Percentiles rank a stretch among this genome's conserved stretches.
Conservation (phyloP, 2,329 filamentous ascomycete genomes). For the Colletotrichum scovillei region DNA sequence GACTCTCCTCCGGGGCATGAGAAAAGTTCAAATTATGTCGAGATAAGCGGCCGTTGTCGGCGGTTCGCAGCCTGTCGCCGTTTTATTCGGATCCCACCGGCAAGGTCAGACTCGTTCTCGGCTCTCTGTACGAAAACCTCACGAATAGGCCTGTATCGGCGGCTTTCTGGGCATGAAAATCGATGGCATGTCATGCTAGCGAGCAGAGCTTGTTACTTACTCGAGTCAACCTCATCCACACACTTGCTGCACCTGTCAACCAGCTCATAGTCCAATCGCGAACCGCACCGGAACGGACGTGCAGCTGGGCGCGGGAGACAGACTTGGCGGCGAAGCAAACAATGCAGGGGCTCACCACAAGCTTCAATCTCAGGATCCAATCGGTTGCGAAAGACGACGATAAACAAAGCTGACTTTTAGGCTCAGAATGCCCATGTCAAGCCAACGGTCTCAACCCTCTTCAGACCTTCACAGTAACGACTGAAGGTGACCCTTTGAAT, state of each 20-base stretch:
- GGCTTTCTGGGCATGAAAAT: neutral
- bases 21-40: slow-evolving; percentile 7
- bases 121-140: neutral
- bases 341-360: slow-evolving; percentile 10
- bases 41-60: neutral
- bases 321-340: neutral
- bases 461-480: neutral
- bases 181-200: neutral
- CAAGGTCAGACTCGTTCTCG: slow-evolving; percentile 4
- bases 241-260: slow-evolving; percentile 21
- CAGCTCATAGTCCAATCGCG: slow-evolving; percentile 24
- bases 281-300: slow-evolving; percentile 18
- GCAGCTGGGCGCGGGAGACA: neutral
- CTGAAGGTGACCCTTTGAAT: neutral
- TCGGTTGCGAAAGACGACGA: neutral
- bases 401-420: neutral
- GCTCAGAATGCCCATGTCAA: neutral
- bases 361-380: slow-evolving; percentile 3
- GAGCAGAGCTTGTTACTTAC: neutral
- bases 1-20: neutral
- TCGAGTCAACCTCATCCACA: slow-evolving; percentile 11
- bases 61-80: neutral
- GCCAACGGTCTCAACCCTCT: neutral
- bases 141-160: neutral
- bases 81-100: neutral